These are phyloP conservation scores for Pyrenula massariospora DNA, from an alignment of 495 filamentous ascomycete species.

Conservation along the genomic window DNA sequence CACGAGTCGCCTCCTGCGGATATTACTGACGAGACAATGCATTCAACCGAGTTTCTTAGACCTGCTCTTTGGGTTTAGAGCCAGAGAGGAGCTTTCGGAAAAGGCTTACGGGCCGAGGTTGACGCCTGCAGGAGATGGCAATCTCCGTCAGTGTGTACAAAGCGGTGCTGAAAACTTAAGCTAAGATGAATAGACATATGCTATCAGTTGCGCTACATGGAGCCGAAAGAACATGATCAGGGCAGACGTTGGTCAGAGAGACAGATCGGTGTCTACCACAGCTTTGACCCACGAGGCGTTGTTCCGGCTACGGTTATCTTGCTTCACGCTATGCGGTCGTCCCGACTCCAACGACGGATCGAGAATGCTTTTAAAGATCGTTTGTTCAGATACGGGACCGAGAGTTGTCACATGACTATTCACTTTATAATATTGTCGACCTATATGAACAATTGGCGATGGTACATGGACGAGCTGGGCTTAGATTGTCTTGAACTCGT, in stretches of 20 bases:
- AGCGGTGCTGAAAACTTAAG: not conserved
- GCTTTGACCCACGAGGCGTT: conserved; percentile 3
- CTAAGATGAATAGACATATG: conserved; percentile 2
- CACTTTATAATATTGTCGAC: conserved; percentile 8
- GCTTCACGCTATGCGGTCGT: conserved; percentile 2
- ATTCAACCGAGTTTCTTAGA: conserved; percentile 7
- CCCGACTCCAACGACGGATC: not conserved
- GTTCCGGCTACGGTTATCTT: too few species aligned
- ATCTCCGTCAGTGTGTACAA: too few species aligned
- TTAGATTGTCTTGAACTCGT: conserved; percentile 7
- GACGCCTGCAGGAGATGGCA: conserved; percentile 4
- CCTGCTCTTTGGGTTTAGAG: conserved; percentile 6
- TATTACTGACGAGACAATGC: conserved; percentile 2
- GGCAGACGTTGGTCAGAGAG: conserved; percentile 1
- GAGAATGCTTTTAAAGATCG: conserved; percentile 1
- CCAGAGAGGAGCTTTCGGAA: conserved; percentile 2
- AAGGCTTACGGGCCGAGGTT: conserved; percentile 3
- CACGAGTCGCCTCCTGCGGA: not conserved
- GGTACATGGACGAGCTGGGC: conserved; percentile 13
- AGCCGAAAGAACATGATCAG: not conserved
- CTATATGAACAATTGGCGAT: conserved; percentile 12
- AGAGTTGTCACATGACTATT: conserved; percentile 4
- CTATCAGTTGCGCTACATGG: conserved; percentile 6
- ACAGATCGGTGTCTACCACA: conserved; percentile 9
- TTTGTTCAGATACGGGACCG: too few species aligned